Base-by-base conservation (phyloP, 2,329 filamentous ascomycete species). In the Phaeomoniella chlamydospora region DNA sequence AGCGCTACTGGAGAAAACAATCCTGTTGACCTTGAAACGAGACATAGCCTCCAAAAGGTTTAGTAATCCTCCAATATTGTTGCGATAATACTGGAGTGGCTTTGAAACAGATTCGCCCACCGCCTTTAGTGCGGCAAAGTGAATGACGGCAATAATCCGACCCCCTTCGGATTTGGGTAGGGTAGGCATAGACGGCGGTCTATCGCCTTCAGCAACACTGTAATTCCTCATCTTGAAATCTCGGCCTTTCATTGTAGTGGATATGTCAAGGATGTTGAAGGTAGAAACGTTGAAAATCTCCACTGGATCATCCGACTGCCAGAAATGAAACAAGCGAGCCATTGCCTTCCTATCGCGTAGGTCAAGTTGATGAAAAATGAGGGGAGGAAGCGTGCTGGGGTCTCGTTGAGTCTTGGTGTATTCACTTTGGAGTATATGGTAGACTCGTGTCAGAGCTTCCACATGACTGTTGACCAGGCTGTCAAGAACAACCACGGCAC, bases 401-500 rank as follows among this genome's bases (percentile, higher is more conserved):
- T 41, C 33, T 6, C 19, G 18, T 3, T 39, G 41, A 15, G 37
- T 32, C 9, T 39, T 37, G 13, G 29, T 31, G 17, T 35, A 43
- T 26, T 47, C 43, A 9, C 37, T 36, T 22, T 42, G 41, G 5
- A 41, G 44, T 5, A 53, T 46, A 16, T 33, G 35, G 11, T 43
- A 38, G 16, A 52, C 42, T 22, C 45, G 43, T 17, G 45, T 42
- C 5, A 44, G 39, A 5, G 22, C 22, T 26, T 26, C 22, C 22
- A 26, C 6, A 26, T 26, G 22, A 26, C 22, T 26, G 48, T 72
- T 73, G 48, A 53, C 55, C 11, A 64, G 50, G 41, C 62, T 56
- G 41, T 64, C 61, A 32, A 64, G 53, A 34, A 64, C 57, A 38
- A 72, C 58, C 18, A 72, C 67, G 42, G 67, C 70, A 51, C 68